These are phyloP conservation scores for Tulasnella sp. DNA, from an alignment of 768 basidiomycete species.

Conservation along the genomic window DNA sequence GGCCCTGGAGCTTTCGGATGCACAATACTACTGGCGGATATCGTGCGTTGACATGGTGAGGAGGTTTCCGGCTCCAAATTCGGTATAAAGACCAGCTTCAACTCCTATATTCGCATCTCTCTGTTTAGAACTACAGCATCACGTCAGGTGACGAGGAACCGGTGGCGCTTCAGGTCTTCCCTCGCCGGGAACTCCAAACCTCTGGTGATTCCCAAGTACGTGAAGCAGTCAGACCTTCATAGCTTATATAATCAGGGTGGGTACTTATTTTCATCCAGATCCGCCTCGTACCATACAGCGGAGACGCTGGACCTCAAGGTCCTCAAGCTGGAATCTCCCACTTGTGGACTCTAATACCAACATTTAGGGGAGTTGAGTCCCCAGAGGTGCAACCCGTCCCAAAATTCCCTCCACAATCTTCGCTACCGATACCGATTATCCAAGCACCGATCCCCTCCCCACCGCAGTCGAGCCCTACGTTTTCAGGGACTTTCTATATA, in stretches of 20 bases:
- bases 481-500: not conserved
- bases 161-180: not conserved
- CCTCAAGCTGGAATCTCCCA: not conserved
- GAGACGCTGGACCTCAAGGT: not conserved
- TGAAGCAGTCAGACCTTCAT: not conserved
- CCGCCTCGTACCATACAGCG: not conserved
- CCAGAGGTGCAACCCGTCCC: not conserved
- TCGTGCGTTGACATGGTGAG: conserved; percentile 1
- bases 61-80: not conserved
- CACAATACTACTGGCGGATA: not conserved
- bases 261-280: not conserved
- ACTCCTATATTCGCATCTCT: not conserved
- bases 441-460: not conserved
- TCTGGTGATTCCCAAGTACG: not conserved
- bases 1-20: not conserved
- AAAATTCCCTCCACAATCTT: not conserved
- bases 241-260: not conserved
- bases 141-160: not conserved
- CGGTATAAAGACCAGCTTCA: not conserved
- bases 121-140: not conserved
- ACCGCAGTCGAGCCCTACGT: not conserved
- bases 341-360: not conserved
- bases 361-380: not conserved
- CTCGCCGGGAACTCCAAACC: not conserved
- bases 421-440: not conserved